Evolutionary conservation across 805 yeast species (phyloP).

Genomic region (Lipomyces spencermartinsiae): DNA sequence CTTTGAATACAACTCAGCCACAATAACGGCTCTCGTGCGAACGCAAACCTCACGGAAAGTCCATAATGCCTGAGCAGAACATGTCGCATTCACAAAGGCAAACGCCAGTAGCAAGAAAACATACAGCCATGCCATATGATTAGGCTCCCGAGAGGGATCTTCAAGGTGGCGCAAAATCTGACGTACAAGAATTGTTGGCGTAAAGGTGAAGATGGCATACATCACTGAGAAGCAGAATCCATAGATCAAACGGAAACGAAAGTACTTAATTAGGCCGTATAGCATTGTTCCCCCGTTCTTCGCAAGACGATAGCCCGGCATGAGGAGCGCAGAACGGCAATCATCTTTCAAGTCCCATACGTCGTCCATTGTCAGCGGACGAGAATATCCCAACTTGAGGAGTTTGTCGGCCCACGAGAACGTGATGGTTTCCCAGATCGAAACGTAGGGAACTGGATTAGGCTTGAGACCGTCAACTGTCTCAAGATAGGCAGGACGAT

Average conservation of each 20-base stretch:
- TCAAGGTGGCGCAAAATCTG: conserved; percentile 83
- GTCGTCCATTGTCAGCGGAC: conserved; percentile 62
- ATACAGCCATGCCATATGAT: conserved; percentile 84
- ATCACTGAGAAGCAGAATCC: conserved; percentile 31
- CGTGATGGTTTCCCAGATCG: conserved; percentile 65
- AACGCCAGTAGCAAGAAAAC: conserved; percentile 73
- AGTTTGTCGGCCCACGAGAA: conserved; percentile 81
- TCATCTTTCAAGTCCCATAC: conserved; percentile 84
- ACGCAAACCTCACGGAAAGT: conserved; percentile 91
- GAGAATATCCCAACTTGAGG: conserved; percentile 67
- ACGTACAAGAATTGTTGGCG: conserved; percentile 81
- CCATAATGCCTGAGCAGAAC: conserved; percentile 81
- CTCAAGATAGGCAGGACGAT: conserved; percentile 60
- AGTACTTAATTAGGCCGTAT: conserved; percentile 26
- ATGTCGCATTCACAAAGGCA: conserved; percentile 63
- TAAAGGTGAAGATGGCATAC: conserved; percentile 58
- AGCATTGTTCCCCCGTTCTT: conserved; percentile 27
- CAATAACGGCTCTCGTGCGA: conserved; percentile 84
- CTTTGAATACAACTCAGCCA: conserved; percentile 91
- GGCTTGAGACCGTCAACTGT: conserved; percentile 58
- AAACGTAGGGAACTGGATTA: conserved; percentile 74
- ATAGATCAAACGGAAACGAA: conserved; percentile 14
- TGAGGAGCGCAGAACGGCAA: conserved; percentile 76
- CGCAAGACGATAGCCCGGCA: conserved; percentile 49
- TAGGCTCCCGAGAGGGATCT: conserved; percentile 65